These are phyloP conservation scores for Inga laurina DNA, from an alignment of 306 rosid species.

Conservation along the genomic window DNA sequence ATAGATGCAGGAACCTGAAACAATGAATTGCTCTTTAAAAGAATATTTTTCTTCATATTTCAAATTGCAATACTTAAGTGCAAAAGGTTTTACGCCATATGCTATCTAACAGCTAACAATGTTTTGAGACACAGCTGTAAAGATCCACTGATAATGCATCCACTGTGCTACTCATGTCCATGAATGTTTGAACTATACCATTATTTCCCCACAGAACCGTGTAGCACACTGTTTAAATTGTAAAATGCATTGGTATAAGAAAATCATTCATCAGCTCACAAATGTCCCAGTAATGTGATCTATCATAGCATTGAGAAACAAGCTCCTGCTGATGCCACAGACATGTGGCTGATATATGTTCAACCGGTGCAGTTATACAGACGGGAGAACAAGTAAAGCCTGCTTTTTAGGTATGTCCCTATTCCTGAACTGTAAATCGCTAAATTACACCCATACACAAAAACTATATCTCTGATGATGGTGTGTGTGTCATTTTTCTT, in stretches of 20 bases:
- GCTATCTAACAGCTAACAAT: not conserved
- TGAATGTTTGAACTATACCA: not conserved
- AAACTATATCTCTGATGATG: not conserved
- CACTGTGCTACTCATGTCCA: slow-evolving; percentile 1
- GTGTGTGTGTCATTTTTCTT: not conserved
- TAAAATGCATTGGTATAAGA: not conserved
- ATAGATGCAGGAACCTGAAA: slow-evolving; percentile 91
- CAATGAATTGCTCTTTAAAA: not conserved
- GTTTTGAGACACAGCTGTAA: not conserved
- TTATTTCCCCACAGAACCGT: not conserved
- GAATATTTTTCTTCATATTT: slow-evolving; percentile 15
- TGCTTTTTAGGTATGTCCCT: not conserved
- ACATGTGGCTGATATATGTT: not conserved
- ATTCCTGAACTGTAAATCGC: not conserved
- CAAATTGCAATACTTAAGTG: slow-evolving; percentile 26
- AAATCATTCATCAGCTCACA: not conserved
- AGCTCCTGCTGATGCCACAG: not conserved
- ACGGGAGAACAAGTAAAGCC: not conserved
- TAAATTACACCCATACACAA: not conserved
- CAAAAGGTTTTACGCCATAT: not conserved
- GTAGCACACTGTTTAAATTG: not conserved
- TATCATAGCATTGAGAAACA: not conserved
- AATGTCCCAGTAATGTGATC: not conserved
- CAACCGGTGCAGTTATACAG: not conserved
- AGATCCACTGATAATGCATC: not conserved